Evolutionary conservation across 257 asterid genomes (phyloP), one percentile per base, ranked within the genome.

Genomic region (Coffea eugenioides): DNA sequence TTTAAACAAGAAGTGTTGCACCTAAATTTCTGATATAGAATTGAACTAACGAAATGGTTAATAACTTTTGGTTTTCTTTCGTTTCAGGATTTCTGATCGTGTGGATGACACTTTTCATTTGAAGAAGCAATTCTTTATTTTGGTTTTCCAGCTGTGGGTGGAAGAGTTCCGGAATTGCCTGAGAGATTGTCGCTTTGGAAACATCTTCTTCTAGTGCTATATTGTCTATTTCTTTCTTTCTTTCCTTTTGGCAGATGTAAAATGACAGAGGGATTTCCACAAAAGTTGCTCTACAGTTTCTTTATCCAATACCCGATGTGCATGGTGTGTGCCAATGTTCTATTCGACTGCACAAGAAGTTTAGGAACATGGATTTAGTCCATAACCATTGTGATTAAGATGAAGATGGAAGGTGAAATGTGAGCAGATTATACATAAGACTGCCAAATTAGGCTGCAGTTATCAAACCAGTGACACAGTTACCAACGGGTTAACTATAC

Each of bases 41-140:
- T 65, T 72, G 3, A 67, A 15, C 52, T 61, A 25, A 39, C 43
- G 1, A 39, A 71, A 23, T 3, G 21, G 46, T 18, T 71, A 34
- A 21, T 71, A 34, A 21, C 34, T 9, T 45, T 16, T 46, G 31
- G 31, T 12, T 5, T 65, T 65, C 31, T 65, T 31, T 27, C 41
- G 15, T 82, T 75, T 46, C 89, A 90, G 96, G 96, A 48, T 71
- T 90, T 36, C 59, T 91, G 82, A 75, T 90, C 21, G n/a, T 85
- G 41, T 87, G 88, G 91, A 69, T 81, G 80, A 69, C 83, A 52
- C 57, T 80, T 76, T 78, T 84, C 81, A 27, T 77, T 15, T 86
- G 77, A 84, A 86, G 83, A 78, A 71, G 83, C 71, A 41, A 68
- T 8, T 48, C 2, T 77, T 52, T 43, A 51, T 21, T 1, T 39